Evolutionary conservation across 768 basidiomycete genomes (phyloP), one percentile per base, ranked within the genome.

Genomic region (Boletus edulis): DNA sequence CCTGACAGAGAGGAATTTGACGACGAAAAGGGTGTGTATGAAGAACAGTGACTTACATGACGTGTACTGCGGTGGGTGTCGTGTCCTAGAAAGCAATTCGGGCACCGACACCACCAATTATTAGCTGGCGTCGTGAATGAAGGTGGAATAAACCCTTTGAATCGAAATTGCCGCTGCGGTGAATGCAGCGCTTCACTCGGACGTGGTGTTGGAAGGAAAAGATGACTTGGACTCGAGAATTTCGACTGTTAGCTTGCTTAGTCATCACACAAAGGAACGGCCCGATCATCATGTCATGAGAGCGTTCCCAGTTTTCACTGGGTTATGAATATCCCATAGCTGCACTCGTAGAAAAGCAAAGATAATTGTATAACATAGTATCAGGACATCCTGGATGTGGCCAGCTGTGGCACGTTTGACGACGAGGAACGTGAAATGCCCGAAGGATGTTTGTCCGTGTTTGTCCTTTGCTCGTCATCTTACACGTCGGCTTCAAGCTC

Each of bases 401-500:
- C 24, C 24, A 24, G 24, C 5, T 24, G 24, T 24, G 24, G 6
- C 24, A 24, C 24, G 24, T 24, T 24, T 24, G 24, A 24, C 24
- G 24, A 2, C 32, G 10, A n/a, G n/a, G n/a, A n/a, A 32, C 32
- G 32, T 24, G 24, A 24, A 24, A 24, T 24, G 24, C 24, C 24
- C 24, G 24, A 24, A 6, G 24, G 24, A 3, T 66, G 32, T 62
- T 59, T 67, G 59, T 27, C 35, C 29, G 55, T 62, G 50, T 66
- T 66, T 66, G 52, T 50, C 31, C 18, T n/a, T 46, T 39, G 46
- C 54, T 44, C 42, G 35, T 52, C 51, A 46, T n/a, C 15, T 45
- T 52, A 65, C 67, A 68, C 67, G 67, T 69, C 58, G 60, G 60
- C 74, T 51, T 49, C 22, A 24, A 24, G 49, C 56, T 4, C 55